phyloP scores from a whole-genome alignment of 345 rosid genomes.

The Brassica nigra region DNA sequence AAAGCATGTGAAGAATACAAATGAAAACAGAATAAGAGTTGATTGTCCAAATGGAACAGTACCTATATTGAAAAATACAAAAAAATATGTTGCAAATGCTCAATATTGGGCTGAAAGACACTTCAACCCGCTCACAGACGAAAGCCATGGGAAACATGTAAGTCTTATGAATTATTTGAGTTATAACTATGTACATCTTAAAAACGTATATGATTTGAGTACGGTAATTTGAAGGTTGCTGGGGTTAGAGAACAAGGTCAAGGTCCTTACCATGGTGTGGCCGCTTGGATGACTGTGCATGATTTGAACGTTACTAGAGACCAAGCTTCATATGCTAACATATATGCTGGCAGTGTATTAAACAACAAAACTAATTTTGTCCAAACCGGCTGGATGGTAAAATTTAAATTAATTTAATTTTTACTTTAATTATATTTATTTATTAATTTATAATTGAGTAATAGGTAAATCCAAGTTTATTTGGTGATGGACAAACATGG shows the following conservation, averaged over 20 bases:
- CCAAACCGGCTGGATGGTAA: slow-evolving; percentile 32
- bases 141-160: background rate
- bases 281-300: slow-evolving; percentile 12
- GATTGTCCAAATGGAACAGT: slow-evolving; percentile 14
- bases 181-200: background rate
- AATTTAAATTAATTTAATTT: background rate
- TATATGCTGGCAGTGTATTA: background rate
- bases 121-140: background rate
- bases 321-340: background rate
- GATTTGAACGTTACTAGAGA: background rate
- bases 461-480: slow-evolving; percentile 20
- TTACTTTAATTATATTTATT: background rate
- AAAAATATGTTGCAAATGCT: slow-evolving; percentile 2
- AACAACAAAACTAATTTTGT: slow-evolving; percentile 5
- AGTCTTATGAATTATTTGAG: background rate
- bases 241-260: background rate
- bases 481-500: slow-evolving; percentile 24
- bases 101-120: background rate
- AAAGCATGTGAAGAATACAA: background rate
- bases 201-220: background rate
- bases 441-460: background rate
- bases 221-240: background rate
- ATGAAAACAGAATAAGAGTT: background rate
- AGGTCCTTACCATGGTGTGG: background rate
- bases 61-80: slow-evolving; percentile 2